Conservation (phyloP, 495 filamentous ascomycete genomes). For the Aspergillus ellipticus region DNA sequence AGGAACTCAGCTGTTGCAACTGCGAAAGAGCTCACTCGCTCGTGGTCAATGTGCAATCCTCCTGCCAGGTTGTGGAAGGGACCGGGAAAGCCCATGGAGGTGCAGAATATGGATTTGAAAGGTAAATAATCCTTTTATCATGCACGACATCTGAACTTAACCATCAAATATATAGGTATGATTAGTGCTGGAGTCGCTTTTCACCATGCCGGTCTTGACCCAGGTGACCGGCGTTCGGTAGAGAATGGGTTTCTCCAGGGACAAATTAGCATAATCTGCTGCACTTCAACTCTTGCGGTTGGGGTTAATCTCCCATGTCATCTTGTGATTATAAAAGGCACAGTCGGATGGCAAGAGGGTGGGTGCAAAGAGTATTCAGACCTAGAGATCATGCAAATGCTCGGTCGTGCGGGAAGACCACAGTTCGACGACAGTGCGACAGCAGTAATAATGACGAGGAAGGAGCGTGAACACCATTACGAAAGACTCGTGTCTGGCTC, state of each 20-base stretch:
- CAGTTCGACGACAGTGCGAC: conserved; percentile 86
- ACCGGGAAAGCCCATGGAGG: conserved; percentile 51
- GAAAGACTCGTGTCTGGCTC: conserved; percentile 80
- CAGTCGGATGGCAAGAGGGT: conserved; percentile 64
- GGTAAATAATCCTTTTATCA: conserved; percentile 23
- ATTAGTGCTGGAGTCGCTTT: conserved; percentile 77
- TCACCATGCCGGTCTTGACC: conserved; percentile 85
- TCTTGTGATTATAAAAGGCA: conserved; percentile 90
- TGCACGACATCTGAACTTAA: neutral
- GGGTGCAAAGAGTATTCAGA: conserved; percentile 77
- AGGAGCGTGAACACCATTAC: conserved; percentile 65
- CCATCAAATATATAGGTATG: conserved; percentile 45
- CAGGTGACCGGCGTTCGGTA: conserved; percentile 63
- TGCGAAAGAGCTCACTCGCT: conserved; percentile 66
- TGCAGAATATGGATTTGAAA: conserved; percentile 62
- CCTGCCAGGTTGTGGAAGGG: conserved; percentile 64
- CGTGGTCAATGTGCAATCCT: conserved; percentile 56
- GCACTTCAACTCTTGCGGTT: conserved; percentile 90
- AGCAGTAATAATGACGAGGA: conserved; percentile 82
- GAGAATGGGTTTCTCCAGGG: conserved; percentile 74
- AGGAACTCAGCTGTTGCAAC: conserved; percentile 73
- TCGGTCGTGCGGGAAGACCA: conserved; percentile 87
- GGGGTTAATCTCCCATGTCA: conserved; percentile 93
- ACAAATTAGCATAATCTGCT: conserved; percentile 84
- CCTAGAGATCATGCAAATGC: conserved; percentile 97